These are phyloP conservation scores for Schoenoplectus tabernaemontani DNA, from an alignment of 202 grass and related monocot genomes.

Conservation along the genomic window DNA sequence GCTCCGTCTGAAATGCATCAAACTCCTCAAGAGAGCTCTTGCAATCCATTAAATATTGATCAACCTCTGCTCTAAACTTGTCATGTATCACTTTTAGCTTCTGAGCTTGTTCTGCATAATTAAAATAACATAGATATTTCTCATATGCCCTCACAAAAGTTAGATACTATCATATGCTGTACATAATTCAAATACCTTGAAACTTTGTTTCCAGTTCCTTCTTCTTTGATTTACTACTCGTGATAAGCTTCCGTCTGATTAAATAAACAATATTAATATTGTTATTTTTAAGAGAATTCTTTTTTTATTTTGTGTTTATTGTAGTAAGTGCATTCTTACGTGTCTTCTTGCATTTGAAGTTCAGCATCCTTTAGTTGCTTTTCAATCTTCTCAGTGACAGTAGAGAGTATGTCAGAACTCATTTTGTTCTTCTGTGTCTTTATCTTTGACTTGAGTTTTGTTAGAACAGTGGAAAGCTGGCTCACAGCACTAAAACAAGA, in stretches of 20 bases:
- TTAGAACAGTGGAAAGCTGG: conserved; percentile 50
- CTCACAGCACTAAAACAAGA: conserved; percentile 61
- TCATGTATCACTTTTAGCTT: conserved; percentile 60
- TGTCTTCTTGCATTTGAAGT: conserved; percentile 61
- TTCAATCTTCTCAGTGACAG: conserved; percentile 53
- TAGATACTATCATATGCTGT: conserved; percentile 18
- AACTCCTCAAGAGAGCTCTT: conserved; percentile 54
- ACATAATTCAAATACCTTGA: conserved; percentile 45
- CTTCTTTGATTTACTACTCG: conserved; percentile 60
- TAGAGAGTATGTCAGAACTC: conserved; percentile 65
- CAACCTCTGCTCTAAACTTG: conserved; percentile 78
- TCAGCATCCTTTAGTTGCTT: conserved; percentile 61
- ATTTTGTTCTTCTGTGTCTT: conserved; percentile 58
- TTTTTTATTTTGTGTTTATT: conserved; percentile 3
- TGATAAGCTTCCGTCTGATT: conserved; percentile 67
- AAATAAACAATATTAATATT: conserved; percentile 27
- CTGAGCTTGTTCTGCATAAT: conserved; percentile 60
- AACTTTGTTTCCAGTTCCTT: conserved; percentile 81
- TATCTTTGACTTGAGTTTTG: conserved; percentile 72
- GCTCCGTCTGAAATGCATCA: conserved; percentile 67
- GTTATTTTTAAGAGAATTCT: conserved; percentile 7
- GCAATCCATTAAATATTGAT: conserved; percentile 58
- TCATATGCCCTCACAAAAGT: conserved; percentile 4
- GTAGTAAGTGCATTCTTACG: conserved; percentile 45
- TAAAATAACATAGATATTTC: conserved; percentile 10